These are phyloP conservation scores for Paraconiothyrium brasiliense DNA, from an alignment of 2,329 filamentous ascomycete genomes.

Conservation along the genomic window DNA sequence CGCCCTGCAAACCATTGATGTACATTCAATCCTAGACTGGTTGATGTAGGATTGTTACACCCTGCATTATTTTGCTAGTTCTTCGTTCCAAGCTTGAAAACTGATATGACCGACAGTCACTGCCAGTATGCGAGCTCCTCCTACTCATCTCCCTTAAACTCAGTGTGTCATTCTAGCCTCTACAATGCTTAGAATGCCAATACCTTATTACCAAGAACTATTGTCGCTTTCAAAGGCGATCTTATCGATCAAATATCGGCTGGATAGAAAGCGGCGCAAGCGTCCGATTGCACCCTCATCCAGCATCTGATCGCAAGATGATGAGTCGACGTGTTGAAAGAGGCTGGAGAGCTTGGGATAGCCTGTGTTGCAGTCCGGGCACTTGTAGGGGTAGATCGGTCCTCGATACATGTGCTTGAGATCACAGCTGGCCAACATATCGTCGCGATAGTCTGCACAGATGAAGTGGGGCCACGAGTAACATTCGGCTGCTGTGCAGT, in stretches of 20 bases:
- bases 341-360: constrained; percentile 13
- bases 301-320: constrained; percentile 10
- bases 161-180: too few relatives aligned
- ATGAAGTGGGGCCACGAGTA: background rate
- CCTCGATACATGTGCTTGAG: background rate
- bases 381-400: background rate
- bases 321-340: constrained; percentile 16
- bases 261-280: background rate
- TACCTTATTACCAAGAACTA: background rate
- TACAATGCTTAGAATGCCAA: too few relatives aligned
- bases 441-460: background rate
- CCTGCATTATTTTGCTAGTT: too few relatives aligned
- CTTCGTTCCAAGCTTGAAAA: too few relatives aligned
- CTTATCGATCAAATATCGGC: background rate
- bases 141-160: too few relatives aligned
- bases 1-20: too few relatives aligned
- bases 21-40: too few relatives aligned
- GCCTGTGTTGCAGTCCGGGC: background rate
- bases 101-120: too few relatives aligned
- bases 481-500: constrained; percentile 17
- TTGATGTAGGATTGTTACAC: too few relatives aligned
- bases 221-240: background rate
- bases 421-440: background rate
- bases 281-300: constrained; percentile 11
- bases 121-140: too few relatives aligned